Evolutionary conservation across 441 rosid species (phyloP), one percentile per base, ranked within the genome.

Genomic region (Gossypium schwendimanii): DNA sequence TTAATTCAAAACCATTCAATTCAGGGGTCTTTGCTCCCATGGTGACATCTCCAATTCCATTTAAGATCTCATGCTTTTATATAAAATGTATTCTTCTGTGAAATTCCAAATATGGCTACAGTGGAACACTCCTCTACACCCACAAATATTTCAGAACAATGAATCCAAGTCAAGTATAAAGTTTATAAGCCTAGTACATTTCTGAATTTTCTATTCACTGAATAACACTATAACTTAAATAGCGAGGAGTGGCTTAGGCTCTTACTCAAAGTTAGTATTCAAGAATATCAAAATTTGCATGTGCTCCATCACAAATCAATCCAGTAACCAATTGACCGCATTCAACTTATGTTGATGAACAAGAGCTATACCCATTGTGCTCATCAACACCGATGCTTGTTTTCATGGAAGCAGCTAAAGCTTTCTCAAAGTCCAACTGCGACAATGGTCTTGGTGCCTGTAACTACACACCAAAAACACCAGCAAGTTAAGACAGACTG

Each of bases 371-470:
- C 24, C 23, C 66, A 24, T 59, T 41, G 76, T 86, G 88, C 59
- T 89, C 97, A 0, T 79, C 82, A n/a, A 93, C 88, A 57, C 87
- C 91, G 33, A 81, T 81, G 69, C 76, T 82, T 1, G 94, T 89
- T 83, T 89, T 92, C 66, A 75, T 85, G 17, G 97, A 84, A 8
- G 92, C 82, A 4, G 78, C 75, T 70, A 92, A 77, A 73, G 85
- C 89, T 77, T 83, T 86, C 86, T 87, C 87, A 82, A 94, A 63
- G 78, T 94, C 99, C 18, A 71, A 11, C 77, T 87, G 92, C 2
- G 85, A 70, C 50, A 94, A 80, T 26, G 92, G 88, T 82, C 99
- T 84, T 7, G 93, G 93, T 7, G 60, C 73, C 74, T 58, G 55
- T 59, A 58, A 39, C 15, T 6, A 17, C 21, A n/a, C n/a, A 71